phyloP scores from a whole-genome alignment of 306 rosid genomes.

The Pyrus communis region DNA sequence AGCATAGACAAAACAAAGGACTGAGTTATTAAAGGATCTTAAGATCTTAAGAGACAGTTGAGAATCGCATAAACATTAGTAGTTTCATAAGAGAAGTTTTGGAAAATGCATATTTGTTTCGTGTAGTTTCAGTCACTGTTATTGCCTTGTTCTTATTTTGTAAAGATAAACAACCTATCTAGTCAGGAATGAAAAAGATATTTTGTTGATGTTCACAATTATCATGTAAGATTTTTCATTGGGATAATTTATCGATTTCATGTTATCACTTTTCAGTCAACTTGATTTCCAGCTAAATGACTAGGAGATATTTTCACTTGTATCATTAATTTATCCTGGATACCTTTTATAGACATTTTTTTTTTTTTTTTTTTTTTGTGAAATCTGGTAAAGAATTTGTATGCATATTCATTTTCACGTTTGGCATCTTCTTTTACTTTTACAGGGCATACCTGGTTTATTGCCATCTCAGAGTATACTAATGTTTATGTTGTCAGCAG shows the following conservation, averaged over 20 bases:
- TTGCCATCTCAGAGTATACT: conserved; percentile 5
- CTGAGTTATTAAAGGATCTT: neutral
- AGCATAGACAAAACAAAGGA: neutral
- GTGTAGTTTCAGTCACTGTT: neutral
- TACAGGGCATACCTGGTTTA: neutral
- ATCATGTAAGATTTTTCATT: too few species aligned
- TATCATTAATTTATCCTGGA: too few species aligned
- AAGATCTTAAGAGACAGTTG: neutral
- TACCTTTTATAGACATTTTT: too few species aligned
- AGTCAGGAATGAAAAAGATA: neutral
- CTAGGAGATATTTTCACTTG: too few species aligned
- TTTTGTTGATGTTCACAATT: neutral
- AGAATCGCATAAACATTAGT: neutral
- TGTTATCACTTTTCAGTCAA: too few species aligned
- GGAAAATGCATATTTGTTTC: neutral
- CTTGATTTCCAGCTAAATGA: too few species aligned
- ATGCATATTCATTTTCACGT: neutral
- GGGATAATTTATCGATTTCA: too few species aligned
- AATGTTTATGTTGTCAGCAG: conserved; percentile 43
- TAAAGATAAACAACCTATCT: neutral
- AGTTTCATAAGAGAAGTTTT: neutral
- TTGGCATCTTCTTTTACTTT: neutral
- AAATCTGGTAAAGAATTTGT: neutral
- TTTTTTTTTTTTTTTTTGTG: neutral
- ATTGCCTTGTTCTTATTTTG: too few species aligned